Base-by-base conservation (phyloP, 495 filamentous ascomycete genomes). In the Letharia columbiana region DNA sequence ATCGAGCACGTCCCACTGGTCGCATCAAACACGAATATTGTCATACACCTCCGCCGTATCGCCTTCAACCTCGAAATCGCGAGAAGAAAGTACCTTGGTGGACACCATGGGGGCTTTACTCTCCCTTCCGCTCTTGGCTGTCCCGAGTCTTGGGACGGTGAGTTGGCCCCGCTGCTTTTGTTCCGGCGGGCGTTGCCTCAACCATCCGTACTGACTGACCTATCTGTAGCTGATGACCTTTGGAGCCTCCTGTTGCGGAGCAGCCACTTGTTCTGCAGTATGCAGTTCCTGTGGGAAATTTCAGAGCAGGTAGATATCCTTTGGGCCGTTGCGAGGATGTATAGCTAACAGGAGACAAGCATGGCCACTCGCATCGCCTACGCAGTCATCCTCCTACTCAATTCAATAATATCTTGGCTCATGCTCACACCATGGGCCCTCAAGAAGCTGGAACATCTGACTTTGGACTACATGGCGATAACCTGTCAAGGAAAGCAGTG, bases 401-500 rank as follows among this genome's bases (percentile, higher is more conserved):
- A 98, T 83, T 96, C 92, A 58, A 96, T 97, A 67, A 74, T 96
- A 58, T 93, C 95, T 40, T 98, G 94, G 94, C 89, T 98, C 44
- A 96, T 98, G 92, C 92, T 98, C 82, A 98, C 94, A 12, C 91
- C 91, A 67, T 98, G 95, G 94, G 94, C 94, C 20, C 87, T 97
- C 75, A 92, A 96, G 71, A 97, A 97, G 73, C 80, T 98, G 13
- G 87, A 96, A 73, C 84, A 93, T 68, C 76, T 98, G 59, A 93
- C 91, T 40, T 80, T 98, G 60, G 91, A 98, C 77, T 97, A 97
- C 73, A 91, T 98, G 77, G 89, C 89, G 70, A 94, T 98, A 71
- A 86, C 83, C 70, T 98, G 94, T 73, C 86, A 89, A 47, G 91
- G 91, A 28, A 92, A 95, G 68, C 83, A 92, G 71, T 98, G 94